A percentile compares a stretch with the other conserved stretches of the same genome.
Evolutionary conservation across 371 early-diverging fungal genomes (phyloP).

Genomic region (Chytridium lagenaria): DNA sequence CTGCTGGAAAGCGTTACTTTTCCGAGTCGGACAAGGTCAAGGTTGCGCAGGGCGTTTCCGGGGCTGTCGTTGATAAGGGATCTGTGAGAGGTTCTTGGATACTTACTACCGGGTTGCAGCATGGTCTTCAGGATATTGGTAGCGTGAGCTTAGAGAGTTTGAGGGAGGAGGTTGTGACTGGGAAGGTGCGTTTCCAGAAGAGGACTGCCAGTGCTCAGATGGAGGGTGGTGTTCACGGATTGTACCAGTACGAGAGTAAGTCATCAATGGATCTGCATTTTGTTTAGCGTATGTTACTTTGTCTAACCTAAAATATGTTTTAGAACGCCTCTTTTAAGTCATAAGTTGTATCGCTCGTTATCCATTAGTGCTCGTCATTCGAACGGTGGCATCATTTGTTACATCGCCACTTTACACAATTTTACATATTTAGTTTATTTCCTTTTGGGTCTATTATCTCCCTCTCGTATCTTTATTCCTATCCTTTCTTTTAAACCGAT

Average conservation of each 20-base stretch:
- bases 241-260: conserved; percentile 81
- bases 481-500: too few species aligned
- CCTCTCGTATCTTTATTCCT: too few species aligned
- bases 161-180: conserved; percentile 68
- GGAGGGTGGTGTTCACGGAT: conserved; percentile 96
- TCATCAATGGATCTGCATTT: background rate
- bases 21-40: conserved; percentile 93
- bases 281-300: too few species aligned
- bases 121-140: conserved; percentile 97
- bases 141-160: conserved; percentile 67
- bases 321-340: conserved; percentile 11
- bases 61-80: conserved; percentile 96
- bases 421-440: too few species aligned
- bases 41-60: conserved; percentile 96
- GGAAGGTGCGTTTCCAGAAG: conserved; percentile 89
- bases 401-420: too few species aligned
- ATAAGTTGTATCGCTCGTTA: background rate
- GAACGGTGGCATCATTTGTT: too few species aligned
- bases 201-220: conserved; percentile 93
- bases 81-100: conserved; percentile 89
- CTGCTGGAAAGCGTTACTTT: conserved; percentile 89
- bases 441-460: too few species aligned
- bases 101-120: conserved; percentile 92
- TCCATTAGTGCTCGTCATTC: background rate
- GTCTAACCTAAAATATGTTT: background rate